Evolutionary conservation across 345 rosid genomes (phyloP).

Genomic region (Lepidium aucheri): DNA sequence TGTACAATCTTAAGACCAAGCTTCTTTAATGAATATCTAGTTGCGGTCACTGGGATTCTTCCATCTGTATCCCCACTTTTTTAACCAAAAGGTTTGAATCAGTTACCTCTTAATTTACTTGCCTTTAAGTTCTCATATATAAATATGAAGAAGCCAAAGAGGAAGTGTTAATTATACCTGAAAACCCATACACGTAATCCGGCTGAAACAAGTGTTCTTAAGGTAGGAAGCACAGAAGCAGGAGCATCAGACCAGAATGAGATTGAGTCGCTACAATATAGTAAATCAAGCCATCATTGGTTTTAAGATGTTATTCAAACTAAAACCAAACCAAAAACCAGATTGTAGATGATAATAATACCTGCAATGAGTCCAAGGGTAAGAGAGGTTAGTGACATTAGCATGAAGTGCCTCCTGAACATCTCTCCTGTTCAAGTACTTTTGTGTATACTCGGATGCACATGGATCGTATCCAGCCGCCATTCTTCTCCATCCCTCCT

Average conservation of each 20-base stretch:
- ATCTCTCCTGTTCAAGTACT: conserved; percentile 59
- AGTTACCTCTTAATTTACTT: not conserved
- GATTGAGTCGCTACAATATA: conserved; percentile 34
- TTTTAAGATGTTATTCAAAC: not conserved
- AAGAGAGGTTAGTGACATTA: conserved; percentile 48
- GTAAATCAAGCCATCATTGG: not conserved
- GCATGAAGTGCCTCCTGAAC: conserved; percentile 78
- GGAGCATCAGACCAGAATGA: conserved; percentile 55
- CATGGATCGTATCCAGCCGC: conserved; percentile 81
- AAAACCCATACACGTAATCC: conserved; percentile 76
- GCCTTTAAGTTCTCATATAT: not conserved
- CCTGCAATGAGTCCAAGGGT: conserved; percentile 87
- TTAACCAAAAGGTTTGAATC: not conserved
- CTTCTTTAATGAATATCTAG: conserved; percentile 58
- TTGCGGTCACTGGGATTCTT: conserved; percentile 71
- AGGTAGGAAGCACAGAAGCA: conserved; percentile 54
- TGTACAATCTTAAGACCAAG: conserved; percentile 49
- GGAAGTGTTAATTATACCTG: conserved; percentile 37
- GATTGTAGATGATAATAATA: not conserved
- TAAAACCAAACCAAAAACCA: not conserved
- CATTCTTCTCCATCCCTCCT: conserved; percentile 49
- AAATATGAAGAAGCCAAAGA: not conserved
- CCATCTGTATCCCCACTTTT: conserved; percentile 87
- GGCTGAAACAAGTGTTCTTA: conserved; percentile 55
- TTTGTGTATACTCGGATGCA: conserved; percentile 35